These are phyloP conservation scores for Saccharomyces hybrid DNA, from an alignment of 1,139 yeast species.

Conservation along the genomic window DNA sequence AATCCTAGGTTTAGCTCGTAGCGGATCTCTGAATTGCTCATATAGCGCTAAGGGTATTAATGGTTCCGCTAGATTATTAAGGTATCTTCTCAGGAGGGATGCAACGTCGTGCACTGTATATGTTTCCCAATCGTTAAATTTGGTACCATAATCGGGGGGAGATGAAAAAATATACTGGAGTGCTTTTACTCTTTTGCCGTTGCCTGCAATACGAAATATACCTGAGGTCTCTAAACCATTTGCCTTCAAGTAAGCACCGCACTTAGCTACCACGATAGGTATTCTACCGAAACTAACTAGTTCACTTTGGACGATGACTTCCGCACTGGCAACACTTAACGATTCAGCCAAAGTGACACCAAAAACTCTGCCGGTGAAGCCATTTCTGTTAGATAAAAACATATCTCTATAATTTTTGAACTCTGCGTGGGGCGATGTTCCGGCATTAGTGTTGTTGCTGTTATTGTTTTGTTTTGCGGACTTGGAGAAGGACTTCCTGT, in stretches of 20 bases:
- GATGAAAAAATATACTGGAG: conserved; percentile 75
- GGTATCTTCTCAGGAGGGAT: conserved; percentile 72
- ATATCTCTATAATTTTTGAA: conserved; percentile 26
- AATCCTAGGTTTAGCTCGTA: conserved; percentile 37
- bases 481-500: not conserved
- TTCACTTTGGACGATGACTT: conserved; percentile 33
- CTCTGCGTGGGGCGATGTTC: conserved; percentile 7
- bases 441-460: not conserved
- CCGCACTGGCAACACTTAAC: conserved; percentile 52
- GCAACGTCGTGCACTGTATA: conserved; percentile 98
- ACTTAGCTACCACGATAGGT: conserved; percentile 74
- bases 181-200: conserved; percentile 80
- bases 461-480: conserved; percentile 3
- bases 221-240: conserved; percentile 80
- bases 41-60: conserved; percentile 73
- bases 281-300: conserved; percentile 32
- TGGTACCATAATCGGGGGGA: conserved; percentile 86
- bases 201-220: conserved; percentile 88
- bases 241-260: conserved; percentile 78
- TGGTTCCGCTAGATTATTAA: conserved; percentile 89
- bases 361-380: conserved; percentile 48
- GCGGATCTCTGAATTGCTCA: conserved; percentile 73
- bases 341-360: conserved; percentile 78
- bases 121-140: conserved; percentile 70
- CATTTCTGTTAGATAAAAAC: conserved; percentile 28